Conservation (phyloP, 495 filamentous ascomycete genomes). For the Xeromyces bisporus region DNA sequence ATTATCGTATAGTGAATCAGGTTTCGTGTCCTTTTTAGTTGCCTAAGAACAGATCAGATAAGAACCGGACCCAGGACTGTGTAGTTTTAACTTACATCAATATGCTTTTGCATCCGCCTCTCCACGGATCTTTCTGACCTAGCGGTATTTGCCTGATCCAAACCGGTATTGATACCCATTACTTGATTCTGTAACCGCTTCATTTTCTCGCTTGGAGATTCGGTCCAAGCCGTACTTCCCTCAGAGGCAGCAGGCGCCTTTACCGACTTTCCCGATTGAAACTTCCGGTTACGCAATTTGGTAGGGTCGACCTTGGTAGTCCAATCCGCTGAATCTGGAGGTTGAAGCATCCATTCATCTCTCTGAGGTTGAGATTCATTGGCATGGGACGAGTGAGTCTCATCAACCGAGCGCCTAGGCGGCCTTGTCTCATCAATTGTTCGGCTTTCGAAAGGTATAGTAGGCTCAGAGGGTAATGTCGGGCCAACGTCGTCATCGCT, state of each 20-base stretch:
- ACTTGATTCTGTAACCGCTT: slow-evolving; percentile 67
- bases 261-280: slow-evolving; percentile 54
- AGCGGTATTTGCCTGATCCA: slow-evolving; percentile 1
- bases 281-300: slow-evolving; percentile 65
- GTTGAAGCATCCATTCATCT: slow-evolving; percentile 91
- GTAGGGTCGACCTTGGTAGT: slow-evolving; percentile 65
- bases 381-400: slow-evolving; percentile 8
- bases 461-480: slow-evolving; percentile 44
- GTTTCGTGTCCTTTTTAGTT: too few relatives aligned
- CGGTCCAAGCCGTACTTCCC: slow-evolving; percentile 62
- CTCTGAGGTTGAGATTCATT: slow-evolving; percentile 43
- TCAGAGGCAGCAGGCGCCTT: slow-evolving; percentile 23
- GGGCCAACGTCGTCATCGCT: slow-evolving; percentile 65
- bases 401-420: slow-evolving; percentile 12
- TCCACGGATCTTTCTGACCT: slow-evolving; percentile 26
- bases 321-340: slow-evolving; percentile 48
- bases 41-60: neutral
- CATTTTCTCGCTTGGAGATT: slow-evolving; percentile 78
- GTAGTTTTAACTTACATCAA: slow-evolving; percentile 21
- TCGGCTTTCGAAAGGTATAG: slow-evolving; percentile 6
- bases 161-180: slow-evolving; percentile 42
- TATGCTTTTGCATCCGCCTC: slow-evolving; percentile 41
- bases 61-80: neutral
- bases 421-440: slow-evolving; percentile 7
- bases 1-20: too few relatives aligned